These are phyloP conservation scores for Amauroascus niger DNA, from an alignment of 2,329 filamentous ascomycete genomes.

Conservation along the genomic window DNA sequence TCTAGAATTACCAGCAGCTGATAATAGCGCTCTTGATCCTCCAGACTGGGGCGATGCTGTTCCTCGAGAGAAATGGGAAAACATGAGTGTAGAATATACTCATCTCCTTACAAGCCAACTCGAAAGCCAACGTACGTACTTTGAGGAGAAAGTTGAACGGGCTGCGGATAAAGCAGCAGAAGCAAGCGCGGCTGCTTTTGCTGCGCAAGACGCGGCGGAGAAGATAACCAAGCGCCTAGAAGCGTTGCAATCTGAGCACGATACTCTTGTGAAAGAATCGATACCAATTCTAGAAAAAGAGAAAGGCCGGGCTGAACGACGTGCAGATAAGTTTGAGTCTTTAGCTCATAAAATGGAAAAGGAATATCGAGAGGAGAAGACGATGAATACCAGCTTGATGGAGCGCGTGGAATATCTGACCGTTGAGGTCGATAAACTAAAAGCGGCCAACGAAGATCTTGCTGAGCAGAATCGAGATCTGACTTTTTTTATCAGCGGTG, in stretches of 20 bases:
- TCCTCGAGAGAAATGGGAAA: conserved; percentile 55
- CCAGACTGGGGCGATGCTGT: conserved; percentile 39
- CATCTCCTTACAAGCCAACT: conserved; percentile 87
- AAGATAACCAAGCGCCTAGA: conserved; percentile 47
- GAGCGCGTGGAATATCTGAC: conserved; percentile 61
- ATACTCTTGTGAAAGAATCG: conserved; percentile 45
- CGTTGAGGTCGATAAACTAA: conserved; percentile 48
- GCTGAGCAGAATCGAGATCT: conserved; percentile 81
- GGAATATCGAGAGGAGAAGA: conserved; percentile 76
- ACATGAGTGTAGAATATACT: conserved; percentile 86
- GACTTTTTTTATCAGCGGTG: conserved; percentile 74
- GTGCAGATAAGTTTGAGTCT: conserved; percentile 61
- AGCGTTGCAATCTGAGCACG: conserved; percentile 50
- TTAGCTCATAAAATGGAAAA: conserved; percentile 67
- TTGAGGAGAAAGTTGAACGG: conserved; percentile 82
- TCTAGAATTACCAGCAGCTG: conserved; percentile 67
- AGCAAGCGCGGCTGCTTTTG: conserved; percentile 48
- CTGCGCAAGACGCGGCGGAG: conserved; percentile 54
- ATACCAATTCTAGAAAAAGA: conserved; percentile 64
- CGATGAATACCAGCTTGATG: conserved; percentile 70
- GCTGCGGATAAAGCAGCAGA: conserved; percentile 79
- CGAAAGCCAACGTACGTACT: conserved; percentile 85
- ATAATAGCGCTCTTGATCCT: conserved; percentile 35
- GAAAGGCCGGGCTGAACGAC: conserved; percentile 56
- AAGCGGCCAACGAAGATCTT: conserved; percentile 58